Evolutionary conservation across 805 yeast species (phyloP).

Genomic region (Sporopachydermia lactativora): DNA sequence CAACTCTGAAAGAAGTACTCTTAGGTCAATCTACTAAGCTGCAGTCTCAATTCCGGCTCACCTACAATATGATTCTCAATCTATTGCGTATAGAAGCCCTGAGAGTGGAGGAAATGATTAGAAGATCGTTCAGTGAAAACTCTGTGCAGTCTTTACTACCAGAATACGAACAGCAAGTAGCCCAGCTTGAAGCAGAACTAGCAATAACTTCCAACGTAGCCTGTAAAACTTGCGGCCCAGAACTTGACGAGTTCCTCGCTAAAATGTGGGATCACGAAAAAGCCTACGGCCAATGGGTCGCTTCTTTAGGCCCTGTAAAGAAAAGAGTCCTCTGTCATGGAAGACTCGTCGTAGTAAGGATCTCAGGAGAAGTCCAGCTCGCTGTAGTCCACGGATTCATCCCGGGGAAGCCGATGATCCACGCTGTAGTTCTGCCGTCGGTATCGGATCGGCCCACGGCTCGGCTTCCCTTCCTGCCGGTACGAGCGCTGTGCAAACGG

Average conservation of each 20-base stretch:
- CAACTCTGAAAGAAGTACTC: constrained; percentile 63
- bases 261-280: background rate
- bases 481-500: background rate
- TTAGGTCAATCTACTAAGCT: constrained; percentile 85
- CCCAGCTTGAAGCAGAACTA: constrained; percentile 29
- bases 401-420: no score
- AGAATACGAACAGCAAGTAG: constrained; percentile 59
- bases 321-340: background rate
- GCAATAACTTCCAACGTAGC: background rate
- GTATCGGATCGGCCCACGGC: background rate
- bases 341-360: background rate
- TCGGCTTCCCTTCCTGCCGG: background rate
- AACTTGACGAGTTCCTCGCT: background rate
- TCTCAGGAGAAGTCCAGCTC: background rate
- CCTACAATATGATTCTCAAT: constrained; percentile 91
- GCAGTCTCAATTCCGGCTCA: constrained; percentile 82
- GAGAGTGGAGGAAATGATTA: constrained; percentile 96
- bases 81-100: constrained; percentile 85
- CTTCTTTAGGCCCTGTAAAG: background rate
- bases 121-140: constrained; percentile 88
- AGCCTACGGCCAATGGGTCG: background rate
- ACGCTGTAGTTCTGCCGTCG: background rate
- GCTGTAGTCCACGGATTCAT: background rate
- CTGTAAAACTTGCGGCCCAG: background rate
- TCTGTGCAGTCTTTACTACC: constrained; percentile 75